Percentiles rank a stretch among this genome's conserved stretches.
phyloP scores from a whole-genome alignment of 2,329 filamentous ascomycete species.

The Cladosporium sp. region DNA sequence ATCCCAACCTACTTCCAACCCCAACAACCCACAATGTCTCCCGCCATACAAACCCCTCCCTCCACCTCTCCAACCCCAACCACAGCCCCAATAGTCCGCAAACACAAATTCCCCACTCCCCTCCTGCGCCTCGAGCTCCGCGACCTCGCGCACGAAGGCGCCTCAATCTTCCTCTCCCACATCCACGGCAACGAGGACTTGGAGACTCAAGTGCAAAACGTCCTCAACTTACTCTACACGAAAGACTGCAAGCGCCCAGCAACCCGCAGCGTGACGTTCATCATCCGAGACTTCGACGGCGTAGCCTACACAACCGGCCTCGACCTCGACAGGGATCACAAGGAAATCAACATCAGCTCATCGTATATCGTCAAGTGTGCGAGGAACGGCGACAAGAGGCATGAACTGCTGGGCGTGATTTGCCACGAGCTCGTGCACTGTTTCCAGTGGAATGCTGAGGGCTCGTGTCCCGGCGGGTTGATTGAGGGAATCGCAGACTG shows the following conservation, averaged over 20 bases:
- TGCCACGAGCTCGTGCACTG: constrained; percentile 94
- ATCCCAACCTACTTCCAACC: constrained; percentile 35
- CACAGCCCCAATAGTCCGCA: constrained; percentile 19
- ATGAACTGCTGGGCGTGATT: constrained; percentile 73
- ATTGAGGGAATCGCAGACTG: constrained; percentile 93
- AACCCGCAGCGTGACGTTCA: constrained; percentile 81
- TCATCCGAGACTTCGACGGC: constrained; percentile 73
- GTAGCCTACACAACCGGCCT: constrained; percentile 84
- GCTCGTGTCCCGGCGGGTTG: constrained; percentile 61
- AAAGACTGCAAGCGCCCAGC: constrained; percentile 41
- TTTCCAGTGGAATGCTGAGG: constrained; percentile 71
- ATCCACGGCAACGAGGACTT: constrained; percentile 62
- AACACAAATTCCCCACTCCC: constrained; percentile 36
- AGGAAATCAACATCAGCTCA: constrained; percentile 86
- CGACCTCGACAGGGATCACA: constrained; percentile 78
- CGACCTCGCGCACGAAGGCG: constrained; percentile 54
- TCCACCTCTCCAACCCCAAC: constrained; percentile 3
- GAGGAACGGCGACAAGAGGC: constrained; percentile 41
- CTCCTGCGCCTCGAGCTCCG: constrained; percentile 45
- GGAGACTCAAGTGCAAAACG: constrained; percentile 58
- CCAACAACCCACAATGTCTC: constrained; percentile 34
- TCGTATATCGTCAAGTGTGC: constrained; percentile 58
- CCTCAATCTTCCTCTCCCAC: constrained; percentile 62
- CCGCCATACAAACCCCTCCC: constrained; percentile 15
- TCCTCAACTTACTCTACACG: constrained; percentile 70